A percentile compares a stretch with the other conserved stretches of the same genome.
Evolutionary conservation across 352 stramenopile genomes (phyloP).

Genomic region (Phytophthora aleatoria): DNA sequence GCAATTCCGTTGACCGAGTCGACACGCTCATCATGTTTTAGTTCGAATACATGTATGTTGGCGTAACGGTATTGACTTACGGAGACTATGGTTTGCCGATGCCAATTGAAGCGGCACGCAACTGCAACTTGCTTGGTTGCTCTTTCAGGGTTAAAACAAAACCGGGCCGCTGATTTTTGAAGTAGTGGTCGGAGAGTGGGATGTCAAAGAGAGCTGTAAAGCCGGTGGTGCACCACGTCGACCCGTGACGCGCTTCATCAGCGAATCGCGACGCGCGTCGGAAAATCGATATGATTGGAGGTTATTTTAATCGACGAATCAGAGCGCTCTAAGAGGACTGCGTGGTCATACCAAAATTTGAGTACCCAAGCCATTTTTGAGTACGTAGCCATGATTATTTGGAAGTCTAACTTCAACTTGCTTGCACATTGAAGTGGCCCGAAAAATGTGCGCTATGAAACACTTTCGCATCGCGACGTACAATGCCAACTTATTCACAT

Average conservation of each 20-base stretch:
- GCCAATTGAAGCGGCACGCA: constrained; percentile 4
- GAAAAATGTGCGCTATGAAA: too few relatives aligned
- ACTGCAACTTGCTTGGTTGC: constrained; percentile 18
- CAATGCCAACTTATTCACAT: too few relatives aligned
- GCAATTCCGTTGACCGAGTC: constrained; percentile 3
- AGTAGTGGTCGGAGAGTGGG: constrained; percentile 24
- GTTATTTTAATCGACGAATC: constrained; percentile 1
- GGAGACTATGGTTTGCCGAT: background rate
- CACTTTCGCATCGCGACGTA: too few relatives aligned
- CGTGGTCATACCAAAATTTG: too few relatives aligned
- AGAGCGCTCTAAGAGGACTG: background rate
- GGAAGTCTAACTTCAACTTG: background rate
- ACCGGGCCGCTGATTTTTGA: constrained; percentile 20
- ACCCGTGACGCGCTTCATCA: constrained; percentile 12
- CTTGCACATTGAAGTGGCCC: background rate
- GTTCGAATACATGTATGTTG: too few relatives aligned
- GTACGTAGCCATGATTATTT: background rate
- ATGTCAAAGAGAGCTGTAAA: constrained; percentile 4
- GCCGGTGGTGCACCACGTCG: constrained; percentile 25
- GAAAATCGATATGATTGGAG: background rate
- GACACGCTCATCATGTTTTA: constrained; percentile 6
- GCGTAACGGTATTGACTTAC: background rate
- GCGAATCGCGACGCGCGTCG: constrained; percentile 3
- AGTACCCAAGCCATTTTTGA: background rate
- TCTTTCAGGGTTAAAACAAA: background rate